Percentiles rank a stretch among this genome's conserved stretches.
These are phyloP conservation scores for Amphirosellinia nigrospora DNA, from an alignment of 495 filamentous ascomycete species.

Conservation along the genomic window DNA sequence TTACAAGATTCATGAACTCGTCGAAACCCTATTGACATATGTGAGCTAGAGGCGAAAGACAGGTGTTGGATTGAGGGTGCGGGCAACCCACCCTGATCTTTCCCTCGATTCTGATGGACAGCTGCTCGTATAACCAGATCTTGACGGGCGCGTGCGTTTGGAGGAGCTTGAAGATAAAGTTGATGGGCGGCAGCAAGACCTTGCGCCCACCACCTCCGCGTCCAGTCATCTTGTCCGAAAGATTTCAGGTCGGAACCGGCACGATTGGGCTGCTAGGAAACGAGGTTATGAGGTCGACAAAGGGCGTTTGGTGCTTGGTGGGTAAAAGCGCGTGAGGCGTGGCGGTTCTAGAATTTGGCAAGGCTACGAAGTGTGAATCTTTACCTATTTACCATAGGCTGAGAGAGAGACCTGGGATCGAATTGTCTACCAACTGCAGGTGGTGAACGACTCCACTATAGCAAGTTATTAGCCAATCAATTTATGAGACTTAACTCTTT, in stretches of 20 bases:
- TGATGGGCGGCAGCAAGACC: constrained; percentile 94
- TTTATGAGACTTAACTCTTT: not conserved
- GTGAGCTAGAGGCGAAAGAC: not conserved
- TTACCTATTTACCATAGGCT: not conserved
- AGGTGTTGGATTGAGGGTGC: not conserved
- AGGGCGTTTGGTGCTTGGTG: constrained; percentile 14
- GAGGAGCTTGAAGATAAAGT: constrained; percentile 97
- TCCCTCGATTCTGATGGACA: constrained; percentile 90
- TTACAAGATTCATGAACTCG: constrained; percentile 98
- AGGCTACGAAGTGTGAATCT: constrained; percentile 24
- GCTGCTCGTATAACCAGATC: constrained; percentile 97
- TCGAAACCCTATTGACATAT: constrained; percentile 75
- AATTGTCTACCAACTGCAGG: not conserved
- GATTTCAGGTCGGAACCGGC: not conserved
- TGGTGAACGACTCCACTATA: not conserved
- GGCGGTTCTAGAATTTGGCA: constrained; percentile 29
- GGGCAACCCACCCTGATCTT: constrained; percentile 77
- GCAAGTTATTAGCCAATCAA: not conserved
- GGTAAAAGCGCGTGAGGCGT: constrained; percentile 2
- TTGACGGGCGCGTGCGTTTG: constrained; percentile 81
- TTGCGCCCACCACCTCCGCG: constrained; percentile 81
- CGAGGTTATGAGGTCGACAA: too few relatives aligned
- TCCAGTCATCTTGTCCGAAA: constrained; percentile 69
- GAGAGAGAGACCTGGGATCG: not conserved
- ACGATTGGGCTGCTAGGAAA: not conserved